Evolutionary conservation across 2,329 filamentous ascomycete species (phyloP).

Genomic region (Nigrospora sphaerica): DNA sequence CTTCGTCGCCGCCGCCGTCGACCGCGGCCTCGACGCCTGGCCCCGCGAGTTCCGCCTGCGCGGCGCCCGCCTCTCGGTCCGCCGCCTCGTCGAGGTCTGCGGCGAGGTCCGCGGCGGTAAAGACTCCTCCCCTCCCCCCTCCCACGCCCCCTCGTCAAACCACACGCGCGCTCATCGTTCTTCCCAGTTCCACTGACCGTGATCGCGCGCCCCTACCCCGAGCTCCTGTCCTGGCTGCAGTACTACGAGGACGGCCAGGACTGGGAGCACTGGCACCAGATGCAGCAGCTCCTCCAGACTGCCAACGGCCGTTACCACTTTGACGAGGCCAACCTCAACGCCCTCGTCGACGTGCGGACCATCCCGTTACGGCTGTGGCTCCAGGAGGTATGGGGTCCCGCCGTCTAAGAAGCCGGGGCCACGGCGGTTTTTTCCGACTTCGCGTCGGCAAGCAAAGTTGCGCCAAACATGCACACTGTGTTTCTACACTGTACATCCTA

Average conservation of each 20-base stretch:
- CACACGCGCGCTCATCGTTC: no score
- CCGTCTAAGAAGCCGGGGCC: conserved; percentile 6
- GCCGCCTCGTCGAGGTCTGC: conserved; percentile 47
- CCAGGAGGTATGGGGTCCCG: conserved; percentile 33
- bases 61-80: conserved; percentile 57
- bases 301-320: conserved; percentile 64
- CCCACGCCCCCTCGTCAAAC: no score
- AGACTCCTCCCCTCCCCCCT: conserved; percentile 3
- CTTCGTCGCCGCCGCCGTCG: conserved; percentile 65
- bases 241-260: conserved; percentile 40
- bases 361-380: conserved; percentile 49
- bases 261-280: conserved; percentile 40
- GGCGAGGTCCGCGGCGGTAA: conserved; percentile 41
- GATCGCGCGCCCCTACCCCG: conserved; percentile 27
- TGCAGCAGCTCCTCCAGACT: conserved; percentile 60
- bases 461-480: no score
- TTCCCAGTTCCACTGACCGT: conserved; percentile 28
- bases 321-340: conserved; percentile 52
- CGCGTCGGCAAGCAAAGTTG: no score
- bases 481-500: no score
- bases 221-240: conserved; percentile 31
- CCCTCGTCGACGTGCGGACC: conserved; percentile 36
- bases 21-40: conserved; percentile 55
- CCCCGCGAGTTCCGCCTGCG: conserved; percentile 61
- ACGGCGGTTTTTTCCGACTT: conserved; percentile 1